phyloP scores from a whole-genome alignment of 23 red algal genomes.

The Pyropia yezoensis region DNA sequence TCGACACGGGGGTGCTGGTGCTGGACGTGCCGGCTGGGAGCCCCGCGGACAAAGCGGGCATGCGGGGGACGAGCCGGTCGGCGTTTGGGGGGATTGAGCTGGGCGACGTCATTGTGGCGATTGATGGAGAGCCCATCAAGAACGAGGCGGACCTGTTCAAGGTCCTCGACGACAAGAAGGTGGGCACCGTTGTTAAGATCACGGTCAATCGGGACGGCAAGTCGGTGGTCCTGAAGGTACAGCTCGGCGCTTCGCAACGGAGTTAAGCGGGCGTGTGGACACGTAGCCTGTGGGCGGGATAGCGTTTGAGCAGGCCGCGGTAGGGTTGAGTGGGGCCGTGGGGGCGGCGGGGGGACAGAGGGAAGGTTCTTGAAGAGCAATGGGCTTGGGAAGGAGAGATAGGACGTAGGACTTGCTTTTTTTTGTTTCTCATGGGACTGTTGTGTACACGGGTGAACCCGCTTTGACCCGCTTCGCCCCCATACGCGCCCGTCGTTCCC shows the following conservation, averaged over 20 bases:
- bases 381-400: too few relatives aligned
- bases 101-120: constrained; percentile 82
- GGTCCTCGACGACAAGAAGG: constrained; percentile 82
- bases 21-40: constrained; percentile 68
- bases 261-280: too few relatives aligned
- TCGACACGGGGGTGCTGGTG: constrained; percentile 84
- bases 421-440: too few relatives aligned
- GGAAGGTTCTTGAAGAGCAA: too few relatives aligned
- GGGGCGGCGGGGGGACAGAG: too few relatives aligned
- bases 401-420: too few relatives aligned
- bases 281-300: too few relatives aligned
- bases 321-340: too few relatives aligned
- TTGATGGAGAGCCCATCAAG: constrained; percentile 60
- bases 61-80: constrained; percentile 53
- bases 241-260: constrained; percentile 43
- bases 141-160: constrained; percentile 94
- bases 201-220: constrained; percentile 48
- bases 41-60: constrained; percentile 76
- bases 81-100: constrained; percentile 64
- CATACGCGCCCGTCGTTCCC: too few relatives aligned
- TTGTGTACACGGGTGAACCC: too few relatives aligned
- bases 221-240: constrained; percentile 14
- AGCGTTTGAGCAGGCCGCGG: too few relatives aligned
- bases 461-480: too few relatives aligned
- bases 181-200: constrained; percentile 57